Evolutionary conservation across 2,329 filamentous ascomycete species (phyloP), one percentile per base, ranked within the genome.

Genomic region (Alternaria metachromatica): DNA sequence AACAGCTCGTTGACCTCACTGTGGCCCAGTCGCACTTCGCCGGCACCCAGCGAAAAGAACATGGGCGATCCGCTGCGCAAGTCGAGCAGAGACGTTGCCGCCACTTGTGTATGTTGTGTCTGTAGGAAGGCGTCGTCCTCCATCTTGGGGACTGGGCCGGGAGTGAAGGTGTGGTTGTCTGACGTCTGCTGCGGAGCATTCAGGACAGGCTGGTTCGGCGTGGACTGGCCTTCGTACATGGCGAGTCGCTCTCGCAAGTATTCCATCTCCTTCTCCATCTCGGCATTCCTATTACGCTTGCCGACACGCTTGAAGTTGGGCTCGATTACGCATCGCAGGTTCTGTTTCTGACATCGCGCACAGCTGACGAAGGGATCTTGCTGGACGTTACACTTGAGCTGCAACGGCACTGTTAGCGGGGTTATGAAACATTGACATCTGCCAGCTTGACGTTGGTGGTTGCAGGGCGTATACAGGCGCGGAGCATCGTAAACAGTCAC

Each of bases 221-320:
- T 63, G 20, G 84, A 74, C 72, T 87, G 85, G 63, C 90, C 89
- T 67, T 85, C 84, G 60, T 87, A 82, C 65, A 92, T 84, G 72
- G 85, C 87, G 49, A 88, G 86, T 55, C 89, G 87, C 69, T 76
- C 76, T 84, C 87, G 79, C 68, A 82, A 74, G 46, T 78, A 70
- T 62, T 92, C 90, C 74, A 94, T 92, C 80, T 94, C 91, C 81
- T 89, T 91, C 77, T 93, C 92, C 91, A 94, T 94, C 81, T 94
- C 92, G 73, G 92, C 92, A 80, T 95, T 92, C 78, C 92, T 92
- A 68, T 89, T 92, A 45, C 92, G 87, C 83, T 96, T 96, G 67
- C 92, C 91, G 18, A 94, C 85, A 71, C 92, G 89, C 85, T 94
- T 94, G 82, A 95, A 95, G 80, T 94, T 93, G 74, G 91, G 92